Percentiles rank a stretch among this genome's conserved stretches.
These are phyloP conservation scores for Dactylorhiza incarnata DNA, from an alignment of 106 monocot genomes.

Conservation along the genomic window DNA sequence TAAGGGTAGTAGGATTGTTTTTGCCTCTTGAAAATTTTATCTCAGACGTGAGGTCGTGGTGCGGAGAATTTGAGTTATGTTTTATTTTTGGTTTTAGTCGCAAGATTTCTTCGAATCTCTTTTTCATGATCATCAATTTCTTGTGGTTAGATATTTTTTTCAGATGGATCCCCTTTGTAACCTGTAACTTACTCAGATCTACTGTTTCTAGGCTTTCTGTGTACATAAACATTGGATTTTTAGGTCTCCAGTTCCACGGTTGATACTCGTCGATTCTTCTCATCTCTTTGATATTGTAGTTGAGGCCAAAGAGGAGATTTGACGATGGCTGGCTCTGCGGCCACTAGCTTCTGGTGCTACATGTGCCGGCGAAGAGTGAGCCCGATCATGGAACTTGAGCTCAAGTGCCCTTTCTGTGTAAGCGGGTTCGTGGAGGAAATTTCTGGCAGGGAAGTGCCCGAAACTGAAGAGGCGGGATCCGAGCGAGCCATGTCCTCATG, in stretches of 20 bases:
- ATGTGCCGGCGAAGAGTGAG: conserved; percentile 27
- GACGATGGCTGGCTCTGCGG: conserved; percentile 19
- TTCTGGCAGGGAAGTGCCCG: conserved; percentile 6
- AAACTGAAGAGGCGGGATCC: neutral
- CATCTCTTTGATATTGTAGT: neutral
- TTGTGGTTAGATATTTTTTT: neutral
- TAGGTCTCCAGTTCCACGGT: neutral
- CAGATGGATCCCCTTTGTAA: neutral
- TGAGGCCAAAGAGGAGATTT: conserved; percentile 3
- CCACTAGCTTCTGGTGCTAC: conserved; percentile 35
- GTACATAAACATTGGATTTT: neutral
- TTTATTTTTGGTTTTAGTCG: neutral
- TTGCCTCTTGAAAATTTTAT: neutral
- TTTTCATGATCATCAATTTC: neutral
- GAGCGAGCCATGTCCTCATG: conserved; percentile 19
- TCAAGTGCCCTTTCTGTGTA: conserved; percentile 46
- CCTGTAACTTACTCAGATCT: neutral
- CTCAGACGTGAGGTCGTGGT: neutral
- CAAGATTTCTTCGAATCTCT: neutral
- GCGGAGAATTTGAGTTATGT: neutral
- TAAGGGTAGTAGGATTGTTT: neutral
- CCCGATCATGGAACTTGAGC: conserved; percentile 26
- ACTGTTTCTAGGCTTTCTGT: neutral
- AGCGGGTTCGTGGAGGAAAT: conserved; percentile 44
- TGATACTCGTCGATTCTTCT: neutral